phyloP scores from a whole-genome alignment of 2,329 filamentous ascomycete species.

The Spiromastix sp. region DNA sequence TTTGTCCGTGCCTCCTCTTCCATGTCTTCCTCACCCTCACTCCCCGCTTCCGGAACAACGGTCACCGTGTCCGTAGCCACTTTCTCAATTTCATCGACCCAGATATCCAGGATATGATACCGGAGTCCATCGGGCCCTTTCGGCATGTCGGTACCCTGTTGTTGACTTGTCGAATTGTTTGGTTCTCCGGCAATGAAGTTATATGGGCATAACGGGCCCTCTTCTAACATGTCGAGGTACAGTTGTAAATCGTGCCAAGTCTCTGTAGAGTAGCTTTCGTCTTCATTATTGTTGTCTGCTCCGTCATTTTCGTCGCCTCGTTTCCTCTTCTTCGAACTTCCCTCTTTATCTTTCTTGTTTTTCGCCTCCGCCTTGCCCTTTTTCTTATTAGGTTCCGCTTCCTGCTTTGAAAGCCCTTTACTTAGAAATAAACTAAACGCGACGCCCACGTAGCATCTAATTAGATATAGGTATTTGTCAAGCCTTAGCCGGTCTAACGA shows the following conservation, averaged over 20 bases:
- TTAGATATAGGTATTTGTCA: slow-evolving; percentile 86
- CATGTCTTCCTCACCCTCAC: slow-evolving; percentile 24
- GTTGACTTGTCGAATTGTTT: slow-evolving; percentile 11
- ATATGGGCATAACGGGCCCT: slow-evolving; percentile 29
- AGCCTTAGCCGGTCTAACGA: slow-evolving; percentile 65
- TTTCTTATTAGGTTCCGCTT: slow-evolving; percentile 6
- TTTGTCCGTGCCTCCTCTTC: slow-evolving; percentile 15
- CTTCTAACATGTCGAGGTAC: slow-evolving; percentile 30
- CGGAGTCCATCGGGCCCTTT: slow-evolving; percentile 73
- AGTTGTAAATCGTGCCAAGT: slow-evolving; percentile 21
- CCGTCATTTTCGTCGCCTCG: slow-evolving; percentile 15
- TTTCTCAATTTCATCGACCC: slow-evolving; percentile 79
- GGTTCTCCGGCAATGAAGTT: slow-evolving; percentile 22
- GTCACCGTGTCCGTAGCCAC: slow-evolving; percentile 42
- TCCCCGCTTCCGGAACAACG: slow-evolving; percentile 22
- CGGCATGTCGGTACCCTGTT: slow-evolving; percentile 20
- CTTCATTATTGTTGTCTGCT: slow-evolving; percentile 12
- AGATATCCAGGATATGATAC: slow-evolving; percentile 82
- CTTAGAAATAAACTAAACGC: slow-evolving; percentile 44
- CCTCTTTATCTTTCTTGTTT: slow-evolving; percentile 15
- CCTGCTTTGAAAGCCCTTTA: slow-evolving; percentile 10
- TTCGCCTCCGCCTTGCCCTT: slow-evolving; percentile 23
- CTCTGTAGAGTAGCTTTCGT: slow-evolving; percentile 8
- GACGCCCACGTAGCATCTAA: slow-evolving; percentile 67
- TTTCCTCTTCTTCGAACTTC: slow-evolving; percentile 14